These are phyloP conservation scores for Zymoseptoria crescenta DNA, from an alignment of 2,329 filamentous ascomycete species.

Conservation along the genomic window DNA sequence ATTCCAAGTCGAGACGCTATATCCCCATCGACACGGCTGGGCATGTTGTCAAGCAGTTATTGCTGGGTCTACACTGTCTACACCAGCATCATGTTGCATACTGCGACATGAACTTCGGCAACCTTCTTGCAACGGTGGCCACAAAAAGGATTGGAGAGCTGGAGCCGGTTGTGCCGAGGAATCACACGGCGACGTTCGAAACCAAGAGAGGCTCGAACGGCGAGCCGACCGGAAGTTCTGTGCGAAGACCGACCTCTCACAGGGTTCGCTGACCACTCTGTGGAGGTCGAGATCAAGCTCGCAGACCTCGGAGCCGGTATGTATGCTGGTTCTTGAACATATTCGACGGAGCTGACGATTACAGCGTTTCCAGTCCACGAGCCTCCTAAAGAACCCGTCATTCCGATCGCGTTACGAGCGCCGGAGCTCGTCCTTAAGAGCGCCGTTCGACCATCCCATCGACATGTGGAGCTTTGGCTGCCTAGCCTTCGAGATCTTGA, in stretches of 20 bases:
- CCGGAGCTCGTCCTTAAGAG: constrained; percentile 3
- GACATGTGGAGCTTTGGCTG: constrained; percentile 8
- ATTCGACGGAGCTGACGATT: neutral
- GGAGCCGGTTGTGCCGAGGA: neutral
- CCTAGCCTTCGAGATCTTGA: neutral
- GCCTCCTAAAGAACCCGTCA: neutral
- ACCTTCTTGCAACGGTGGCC: neutral
- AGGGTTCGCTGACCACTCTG: neutral
- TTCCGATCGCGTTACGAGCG: constrained; percentile 3
- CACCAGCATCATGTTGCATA: neutral
- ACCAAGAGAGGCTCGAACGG: neutral
- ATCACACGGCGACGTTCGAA: no score
- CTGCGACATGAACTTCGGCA: constrained; percentile 2
- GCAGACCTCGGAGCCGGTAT: constrained; percentile 2
- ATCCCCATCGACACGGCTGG: neutral
- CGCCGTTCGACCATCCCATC: neutral
- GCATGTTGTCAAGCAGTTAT: constrained; percentile 1
- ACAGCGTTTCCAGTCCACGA: constrained; percentile 2
- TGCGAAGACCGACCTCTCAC: constrained; percentile 1
- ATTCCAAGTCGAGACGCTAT: neutral
- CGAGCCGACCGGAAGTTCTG: neutral
- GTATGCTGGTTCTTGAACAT: neutral
- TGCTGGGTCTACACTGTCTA: constrained; percentile 2
- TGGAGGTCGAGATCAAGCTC: constrained; percentile 1
- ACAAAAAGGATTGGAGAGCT: no score